Base-by-base conservation (phyloP, 345 rosid genomes). In the Ceriops zippeliana region DNA sequence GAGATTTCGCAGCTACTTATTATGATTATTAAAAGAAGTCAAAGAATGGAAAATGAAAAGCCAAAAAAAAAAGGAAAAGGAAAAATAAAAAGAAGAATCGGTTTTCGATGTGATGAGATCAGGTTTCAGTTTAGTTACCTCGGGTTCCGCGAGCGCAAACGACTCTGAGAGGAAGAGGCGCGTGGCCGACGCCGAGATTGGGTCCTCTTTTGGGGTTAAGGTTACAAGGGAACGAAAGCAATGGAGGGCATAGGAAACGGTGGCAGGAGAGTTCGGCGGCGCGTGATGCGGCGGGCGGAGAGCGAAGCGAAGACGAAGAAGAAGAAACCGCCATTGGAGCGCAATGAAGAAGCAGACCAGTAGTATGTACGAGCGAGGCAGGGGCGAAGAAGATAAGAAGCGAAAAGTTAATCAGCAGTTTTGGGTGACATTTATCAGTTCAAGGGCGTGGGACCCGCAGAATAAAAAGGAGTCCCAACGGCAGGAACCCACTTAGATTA, bases 181-280 rank as follows among this genome's bases (percentile, higher is more conserved):
- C 9, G 30, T 17, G 38, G 37, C 34, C 17, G 49, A 69, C 22
- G 15, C 61, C 19, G 24, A 54, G 32, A 37, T 16, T 53, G 8
- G 72, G 15, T 22, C 52, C 22, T 16, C 27, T 42, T 19, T 59
- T 58, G 68, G 61, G 5, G 67, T 27, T 32, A 54, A 17, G 38
- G 59, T 65, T 47, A 70, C 9, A 62, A 35, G 84, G 82, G 57
- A 81, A 72, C 22, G 83, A 78, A 74, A 74, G 46, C n/a, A 42
- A 19, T 19, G 24, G 31, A 30, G 58, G 57, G 52, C 6, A 46
- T 35, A 62, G 65, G 76, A 21, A 26, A 66, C 51, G 51, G 77
- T 70, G 75, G 63, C 69, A 51, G 53, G 70, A 67, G 58, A 38
- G 52, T 54, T 38, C 4, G 37, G 65, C 19, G 54, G 69, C 32